phyloP scores from a whole-genome alignment of 148 eudicot genomes.

The Chenopodium berlandieri region DNA sequence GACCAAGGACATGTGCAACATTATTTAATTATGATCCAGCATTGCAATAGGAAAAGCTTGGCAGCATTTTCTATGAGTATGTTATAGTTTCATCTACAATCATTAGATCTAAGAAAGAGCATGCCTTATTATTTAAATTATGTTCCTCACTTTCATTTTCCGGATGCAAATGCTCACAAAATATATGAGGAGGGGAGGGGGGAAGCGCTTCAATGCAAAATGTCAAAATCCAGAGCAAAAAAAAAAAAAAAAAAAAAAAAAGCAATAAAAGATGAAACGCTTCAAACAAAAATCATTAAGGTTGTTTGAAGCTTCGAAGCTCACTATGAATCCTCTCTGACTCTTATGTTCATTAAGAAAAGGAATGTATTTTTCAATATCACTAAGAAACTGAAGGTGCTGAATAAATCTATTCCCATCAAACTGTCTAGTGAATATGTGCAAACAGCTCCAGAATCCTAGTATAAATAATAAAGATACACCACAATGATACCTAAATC shows the following conservation, averaged over 20 bases:
- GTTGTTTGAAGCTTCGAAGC: not conserved
- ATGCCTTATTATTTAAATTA: not conserved
- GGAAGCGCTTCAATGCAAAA: not conserved
- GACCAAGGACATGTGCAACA: not conserved
- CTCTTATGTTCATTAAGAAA: not conserved
- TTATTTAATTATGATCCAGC: not conserved
- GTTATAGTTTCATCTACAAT: not conserved
- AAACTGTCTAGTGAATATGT: not conserved
- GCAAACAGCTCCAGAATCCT: not conserved
- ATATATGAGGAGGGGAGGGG: not conserved
- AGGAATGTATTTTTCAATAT: no score
- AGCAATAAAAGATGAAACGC: not conserved
- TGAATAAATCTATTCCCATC: not conserved
- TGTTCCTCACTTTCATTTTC: not conserved
- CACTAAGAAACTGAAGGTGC: not conserved
- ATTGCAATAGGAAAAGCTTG: not conserved
- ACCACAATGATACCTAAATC: not conserved
- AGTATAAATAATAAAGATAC: not conserved
- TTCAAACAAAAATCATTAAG: not conserved
- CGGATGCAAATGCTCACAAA: not conserved
- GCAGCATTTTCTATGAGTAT: not conserved
- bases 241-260: no score
- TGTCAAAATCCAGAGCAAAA: not conserved
- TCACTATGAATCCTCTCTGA: not conserved
- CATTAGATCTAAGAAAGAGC: not conserved